A percentile compares a stretch with the other conserved stretches of the same genome.
These are phyloP conservation scores for Sarcomyxa edulis DNA, from an alignment of 768 basidiomycete species.

Conservation along the genomic window DNA sequence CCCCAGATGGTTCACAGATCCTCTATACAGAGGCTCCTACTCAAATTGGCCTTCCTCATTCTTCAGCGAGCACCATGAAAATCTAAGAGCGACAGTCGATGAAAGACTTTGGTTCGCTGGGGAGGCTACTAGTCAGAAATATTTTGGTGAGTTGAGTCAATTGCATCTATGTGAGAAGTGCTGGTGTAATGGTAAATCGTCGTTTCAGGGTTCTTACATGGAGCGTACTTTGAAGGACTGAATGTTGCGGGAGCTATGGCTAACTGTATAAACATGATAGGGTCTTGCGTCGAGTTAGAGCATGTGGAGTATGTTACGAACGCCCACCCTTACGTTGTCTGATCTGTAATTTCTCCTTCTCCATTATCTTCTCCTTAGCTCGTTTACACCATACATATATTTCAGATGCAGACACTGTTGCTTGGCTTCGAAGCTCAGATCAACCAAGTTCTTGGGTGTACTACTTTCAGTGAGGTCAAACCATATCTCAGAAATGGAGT, in stretches of 20 bases:
- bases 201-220: slow-evolving; percentile 46
- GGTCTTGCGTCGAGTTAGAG: no score
- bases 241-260: slow-evolving; percentile 33
- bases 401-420: no score
- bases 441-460: no score
- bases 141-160: slow-evolving; percentile 46
- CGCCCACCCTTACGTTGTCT: no score
- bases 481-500: no score
- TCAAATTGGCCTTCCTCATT: slow-evolving; percentile 70
- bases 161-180: not conserved
- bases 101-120: slow-evolving; percentile 56
- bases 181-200: not conserved
- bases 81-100: slow-evolving; percentile 49
- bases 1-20: slow-evolving; percentile 48
- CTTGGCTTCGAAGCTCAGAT: no score
- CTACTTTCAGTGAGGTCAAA: no score
- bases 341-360: no score
- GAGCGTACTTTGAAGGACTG: slow-evolving; percentile 52
- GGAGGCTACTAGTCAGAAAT: slow-evolving; percentile 52
- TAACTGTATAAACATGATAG: no score
- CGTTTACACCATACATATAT: no score
- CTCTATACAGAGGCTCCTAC: slow-evolving; percentile 54
- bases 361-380: no score
- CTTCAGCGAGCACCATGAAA: slow-evolving; percentile 44
- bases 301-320: no score